Conservation (phyloP, 2,329 filamentous ascomycete genomes). For the Monascus ruber region DNA sequence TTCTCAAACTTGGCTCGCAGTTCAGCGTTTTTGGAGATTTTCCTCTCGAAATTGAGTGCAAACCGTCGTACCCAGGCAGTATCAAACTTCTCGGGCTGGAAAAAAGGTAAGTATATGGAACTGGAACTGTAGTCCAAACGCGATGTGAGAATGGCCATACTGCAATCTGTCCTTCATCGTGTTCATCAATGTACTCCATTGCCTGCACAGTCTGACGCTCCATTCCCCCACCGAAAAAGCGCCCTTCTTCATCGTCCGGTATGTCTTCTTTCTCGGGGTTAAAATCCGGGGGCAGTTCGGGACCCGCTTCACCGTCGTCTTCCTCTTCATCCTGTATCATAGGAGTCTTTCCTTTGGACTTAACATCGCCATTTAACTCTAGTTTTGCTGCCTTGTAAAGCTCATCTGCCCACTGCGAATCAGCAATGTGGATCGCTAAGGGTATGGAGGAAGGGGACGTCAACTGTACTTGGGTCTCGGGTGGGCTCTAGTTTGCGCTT, state of each 20-base stretch:
- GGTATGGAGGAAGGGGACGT: not conserved
- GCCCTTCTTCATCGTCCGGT: constrained; percentile 73
- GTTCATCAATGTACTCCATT: constrained; percentile 73
- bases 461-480: constrained; percentile 38
- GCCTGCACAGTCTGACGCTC: constrained; percentile 69
- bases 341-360: constrained; percentile 33
- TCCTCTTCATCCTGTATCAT: constrained; percentile 38
- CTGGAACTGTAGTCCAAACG: not conserved
- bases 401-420: constrained; percentile 29
- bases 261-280: constrained; percentile 43
- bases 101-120: constrained; percentile 11
- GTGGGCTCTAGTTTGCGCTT: constrained; percentile 51
- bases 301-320: constrained; percentile 40
- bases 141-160: constrained; percentile 13
- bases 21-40: constrained; percentile 82
- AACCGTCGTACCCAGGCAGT: constrained; percentile 69
- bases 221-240: constrained; percentile 91
- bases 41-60: constrained; percentile 76
- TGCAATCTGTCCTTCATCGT: constrained; percentile 43
- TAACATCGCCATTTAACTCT: constrained; percentile 38
- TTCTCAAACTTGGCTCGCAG: constrained; percentile 73
- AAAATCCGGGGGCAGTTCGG: constrained; percentile 46
- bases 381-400: constrained; percentile 51
- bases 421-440: constrained; percentile 4
- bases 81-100: constrained; percentile 64